These are phyloP conservation scores for Fagopyrum homotropicum DNA, from an alignment of 148 eudicot genomes.

Conservation along the genomic window DNA sequence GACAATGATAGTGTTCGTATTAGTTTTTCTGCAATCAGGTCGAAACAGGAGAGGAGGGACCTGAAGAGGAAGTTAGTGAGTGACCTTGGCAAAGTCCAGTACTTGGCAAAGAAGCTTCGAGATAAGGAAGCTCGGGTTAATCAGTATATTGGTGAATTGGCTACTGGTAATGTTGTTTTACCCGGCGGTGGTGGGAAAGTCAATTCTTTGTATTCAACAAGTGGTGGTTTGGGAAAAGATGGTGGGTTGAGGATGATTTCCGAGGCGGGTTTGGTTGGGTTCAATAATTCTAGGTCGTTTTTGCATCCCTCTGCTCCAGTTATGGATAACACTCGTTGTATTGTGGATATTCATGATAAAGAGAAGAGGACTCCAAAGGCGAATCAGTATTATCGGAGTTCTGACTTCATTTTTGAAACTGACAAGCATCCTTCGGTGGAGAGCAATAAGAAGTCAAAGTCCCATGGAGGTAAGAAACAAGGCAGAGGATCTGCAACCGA, in stretches of 20 bases:
- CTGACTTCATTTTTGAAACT: constrained; percentile 67
- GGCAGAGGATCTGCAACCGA: constrained; percentile 35
- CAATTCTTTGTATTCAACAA: constrained; percentile 26
- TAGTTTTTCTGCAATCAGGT: constrained; percentile 35
- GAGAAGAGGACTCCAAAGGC: constrained; percentile 94
- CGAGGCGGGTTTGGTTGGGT: constrained; percentile 34
- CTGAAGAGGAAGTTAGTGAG: constrained; percentile 51
- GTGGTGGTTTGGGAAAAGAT: constrained; percentile 21
- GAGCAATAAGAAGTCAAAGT: constrained; percentile 52
- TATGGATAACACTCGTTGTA: constrained; percentile 35
- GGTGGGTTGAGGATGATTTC: constrained; percentile 34
- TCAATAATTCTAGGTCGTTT: constrained; percentile 34
- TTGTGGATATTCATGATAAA: constrained; percentile 61
- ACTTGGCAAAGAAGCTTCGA: constrained; percentile 48
- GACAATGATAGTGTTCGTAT: constrained; percentile 54
- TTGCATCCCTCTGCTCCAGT: constrained; percentile 47
- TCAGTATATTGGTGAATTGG: constrained; percentile 21
- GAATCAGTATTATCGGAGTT: constrained; percentile 57
- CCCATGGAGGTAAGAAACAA: constrained; percentile 28
- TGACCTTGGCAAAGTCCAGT: constrained; percentile 77
- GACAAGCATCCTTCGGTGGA: constrained; percentile 65
- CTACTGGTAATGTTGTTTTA: constrained; percentile 14
- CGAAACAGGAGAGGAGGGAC: constrained; percentile 38
- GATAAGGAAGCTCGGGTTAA: constrained; percentile 45
- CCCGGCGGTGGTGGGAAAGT: constrained; percentile 12